Base-by-base conservation (phyloP, 352 stramenopile genomes). In the Paralagenidium karlingii region DNA sequence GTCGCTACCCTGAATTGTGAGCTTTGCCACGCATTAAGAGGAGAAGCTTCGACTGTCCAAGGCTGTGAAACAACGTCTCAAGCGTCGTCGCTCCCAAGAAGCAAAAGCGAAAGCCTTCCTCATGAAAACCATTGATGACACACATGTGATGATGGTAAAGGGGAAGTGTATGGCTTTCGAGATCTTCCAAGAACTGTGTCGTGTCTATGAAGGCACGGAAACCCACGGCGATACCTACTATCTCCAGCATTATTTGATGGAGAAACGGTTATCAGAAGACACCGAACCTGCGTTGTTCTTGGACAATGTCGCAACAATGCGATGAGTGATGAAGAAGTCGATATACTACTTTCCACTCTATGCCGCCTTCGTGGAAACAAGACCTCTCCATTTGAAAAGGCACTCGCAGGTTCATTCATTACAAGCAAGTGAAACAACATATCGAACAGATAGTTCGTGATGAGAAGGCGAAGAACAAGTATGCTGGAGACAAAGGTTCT, bases 121-220 rank as follows among this genome's bases (percentile, higher is more conserved):
- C 12, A 38, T 58, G 39, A 58, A 53, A 21, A 47, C 44, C 3
- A 58, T 58, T 33, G 44, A 55, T 32, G 47, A 55, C 37, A 51
- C 39, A 0, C 34, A 47, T 33, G 37, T 58, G 3, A 29, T 34
- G 2, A 26, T 52, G 2, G 38, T 49, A 11, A 49, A 46, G 27
- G 49, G 46, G 26, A 39, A 46, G 24, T 24, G 9, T 13, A 43
- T 45, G 15, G 30, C 46, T 1, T 53, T 49, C 43, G 43, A 49
- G 11, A 49, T 49, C 10, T 43, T 49, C 27, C 7, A 28, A 1
- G 38, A 11, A 12, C 32, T 49, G 19, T 49, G 27, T 36, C 38
- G 42, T 12, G 43, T 34, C 27, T 49, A 44, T 21, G 34, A 49
- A 25, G 43, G 26, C 20, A 15, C 26, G 1, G 34, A 30, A 4